Base-by-base conservation (phyloP, 345 rosid genomes). In the Linum tenue region DNA sequence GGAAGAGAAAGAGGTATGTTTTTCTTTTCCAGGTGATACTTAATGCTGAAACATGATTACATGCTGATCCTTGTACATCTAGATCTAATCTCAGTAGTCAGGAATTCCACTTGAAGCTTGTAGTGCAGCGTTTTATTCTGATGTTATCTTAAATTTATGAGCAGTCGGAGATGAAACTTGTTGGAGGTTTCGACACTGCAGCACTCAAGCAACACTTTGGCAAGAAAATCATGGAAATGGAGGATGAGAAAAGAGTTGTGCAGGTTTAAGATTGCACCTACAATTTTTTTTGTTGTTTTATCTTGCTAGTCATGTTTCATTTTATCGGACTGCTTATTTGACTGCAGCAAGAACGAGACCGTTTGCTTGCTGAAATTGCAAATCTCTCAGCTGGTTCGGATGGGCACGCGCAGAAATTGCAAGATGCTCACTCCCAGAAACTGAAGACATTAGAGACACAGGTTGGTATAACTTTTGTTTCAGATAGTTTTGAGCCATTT, bases 121-220 rank as follows among this genome's bases (percentile, higher is more conserved):
- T n/a, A n/a, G n/a, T 3, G 44, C 48, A 67, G 7, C 62, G 3
- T 16, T 48, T 72, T 17, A 15, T 67, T 10, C 56, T 51, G 2
- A 61, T 57, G 31, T 3, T 61, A 8, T 38, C 0, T 66, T 38
- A 65, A 16, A 63, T 57, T 44, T 38, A 44, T 76, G 63, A 76
- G 75, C 92, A 94, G 96, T 83, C 97, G 10, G 96, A 90, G 74
- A 94, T 94, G 97, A 86, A 90, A 79, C 92, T 83, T 60, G 77
- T 94, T 75, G 90, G 92, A 65, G 92, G 91, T 51, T 74, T 71
- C 76, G 89, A 85, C 68, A 73, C 87, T 56, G 66, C 79, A 67
- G 90, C 87, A 9, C 87, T 94, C 64, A 90, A 90, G 86, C 97
- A 83, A 71, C 99, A 88, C 75, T 94, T 88, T 69, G 99, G 95